Conservation (phyloP, 305 asterid species). For the Rubia balearica region DNA sequence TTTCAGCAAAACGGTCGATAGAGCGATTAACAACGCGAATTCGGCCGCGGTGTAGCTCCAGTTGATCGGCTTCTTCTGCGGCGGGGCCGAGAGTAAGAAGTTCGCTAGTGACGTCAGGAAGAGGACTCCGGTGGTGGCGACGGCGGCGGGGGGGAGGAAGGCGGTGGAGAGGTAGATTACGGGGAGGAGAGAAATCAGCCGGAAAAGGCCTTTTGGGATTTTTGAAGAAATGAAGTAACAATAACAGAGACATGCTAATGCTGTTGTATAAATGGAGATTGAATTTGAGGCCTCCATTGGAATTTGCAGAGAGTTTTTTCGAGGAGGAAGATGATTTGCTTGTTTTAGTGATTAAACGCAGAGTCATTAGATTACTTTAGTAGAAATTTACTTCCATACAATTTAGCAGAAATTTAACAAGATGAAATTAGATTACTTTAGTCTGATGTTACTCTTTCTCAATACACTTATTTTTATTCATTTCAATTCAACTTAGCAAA, state of each 20-base stretch:
- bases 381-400: too few species aligned
- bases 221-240: neutral
- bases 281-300: too few species aligned
- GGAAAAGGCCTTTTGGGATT: neutral
- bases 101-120: neutral
- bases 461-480: too few species aligned
- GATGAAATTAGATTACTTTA: too few species aligned
- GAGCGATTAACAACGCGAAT: neutral
- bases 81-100: neutral
- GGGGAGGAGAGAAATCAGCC: neutral
- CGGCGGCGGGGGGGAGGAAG: neutral
- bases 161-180: neutral
- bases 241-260: neutral
- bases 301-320: too few species aligned
- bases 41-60: neutral
- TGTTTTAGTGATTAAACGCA: too few species aligned
- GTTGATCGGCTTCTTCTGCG: neutral
- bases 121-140: neutral
- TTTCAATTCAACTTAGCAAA: too few species aligned
- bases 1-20: neutral
- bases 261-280: neutral
- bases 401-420: too few species aligned
- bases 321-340: too few species aligned
- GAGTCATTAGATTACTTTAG: too few species aligned
- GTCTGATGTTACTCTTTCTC: too few species aligned